phyloP scores from a whole-genome alignment of 1,284 basidiomycete genomes.

The Trametes pubescens region DNA sequence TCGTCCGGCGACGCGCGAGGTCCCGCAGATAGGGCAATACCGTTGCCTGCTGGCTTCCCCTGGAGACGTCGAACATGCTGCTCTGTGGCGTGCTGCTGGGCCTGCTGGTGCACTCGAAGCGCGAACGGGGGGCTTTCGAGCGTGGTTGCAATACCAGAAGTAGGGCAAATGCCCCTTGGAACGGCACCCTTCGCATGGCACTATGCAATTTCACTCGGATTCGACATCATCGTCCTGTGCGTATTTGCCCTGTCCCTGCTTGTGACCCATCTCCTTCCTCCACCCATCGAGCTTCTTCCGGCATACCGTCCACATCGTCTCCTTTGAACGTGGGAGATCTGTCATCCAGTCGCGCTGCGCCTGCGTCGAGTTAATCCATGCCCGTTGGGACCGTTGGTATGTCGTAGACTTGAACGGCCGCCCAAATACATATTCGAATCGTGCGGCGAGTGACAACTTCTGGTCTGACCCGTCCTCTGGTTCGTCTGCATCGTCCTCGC shows the following conservation, averaged over 20 bases:
- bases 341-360: not conserved
- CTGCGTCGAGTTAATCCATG: conserved; percentile 36
- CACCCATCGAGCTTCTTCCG: not conserved
- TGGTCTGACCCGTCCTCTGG: not conserved
- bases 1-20: not conserved
- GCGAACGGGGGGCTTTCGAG: not conserved
- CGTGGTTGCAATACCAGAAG: not conserved
- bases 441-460: not conserved
- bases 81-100: not conserved
- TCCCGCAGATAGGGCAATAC: not conserved
- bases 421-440: conserved; percentile 1
- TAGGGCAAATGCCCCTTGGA: not conserved
- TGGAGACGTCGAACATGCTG: not conserved
- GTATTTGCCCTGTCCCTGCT: not conserved
- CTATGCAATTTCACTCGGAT: too few species aligned
- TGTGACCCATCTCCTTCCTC: not conserved
- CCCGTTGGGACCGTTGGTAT: conserved; percentile 37
- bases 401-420: conserved; percentile 27
- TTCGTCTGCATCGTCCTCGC: not conserved
- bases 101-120: not conserved
- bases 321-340: not conserved
- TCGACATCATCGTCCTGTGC: not conserved
- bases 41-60: not conserved
- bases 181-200: not conserved
- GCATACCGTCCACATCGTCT: not conserved